Evolutionary conservation across 352 stramenopile genomes (phyloP).

Genomic region (Phytophthora palmivora): DNA sequence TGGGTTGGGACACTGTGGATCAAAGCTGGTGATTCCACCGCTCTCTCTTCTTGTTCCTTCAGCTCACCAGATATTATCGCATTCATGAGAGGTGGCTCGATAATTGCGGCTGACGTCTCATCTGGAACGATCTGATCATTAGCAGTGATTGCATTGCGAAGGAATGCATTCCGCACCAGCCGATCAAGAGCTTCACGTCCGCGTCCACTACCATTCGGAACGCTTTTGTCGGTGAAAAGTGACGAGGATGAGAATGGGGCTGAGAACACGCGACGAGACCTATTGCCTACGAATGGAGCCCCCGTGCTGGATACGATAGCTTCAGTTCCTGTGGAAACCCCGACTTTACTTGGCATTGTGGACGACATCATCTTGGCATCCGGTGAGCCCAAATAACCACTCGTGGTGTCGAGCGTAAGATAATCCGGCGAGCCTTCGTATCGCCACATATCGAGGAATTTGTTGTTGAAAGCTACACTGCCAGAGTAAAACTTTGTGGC

Average conservation of each 20-base stretch:
- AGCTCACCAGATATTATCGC: constrained; percentile 1
- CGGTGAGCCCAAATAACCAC: constrained; percentile 22
- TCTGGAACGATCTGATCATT: constrained; percentile 14
- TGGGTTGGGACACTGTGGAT: neutral
- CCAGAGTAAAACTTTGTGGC: constrained; percentile 76
- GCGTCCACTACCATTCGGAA: constrained; percentile 48
- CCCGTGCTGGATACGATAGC: constrained; percentile 29
- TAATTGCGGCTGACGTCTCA: neutral
- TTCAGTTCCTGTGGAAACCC: constrained; percentile 27
- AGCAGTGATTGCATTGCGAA: constrained; percentile 41
- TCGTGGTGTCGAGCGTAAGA: constrained; percentile 51
- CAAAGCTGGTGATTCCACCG: constrained; percentile 1
- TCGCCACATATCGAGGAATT: constrained; percentile 84
- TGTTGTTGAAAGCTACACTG: constrained; percentile 80
- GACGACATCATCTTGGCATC: constrained; percentile 18
- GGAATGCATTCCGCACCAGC: constrained; percentile 57
- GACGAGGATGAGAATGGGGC: constrained; percentile 38
- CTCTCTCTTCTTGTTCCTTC: constrained; percentile 5
- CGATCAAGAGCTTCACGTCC: constrained; percentile 66
- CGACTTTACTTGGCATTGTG: neutral
- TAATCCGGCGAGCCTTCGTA: constrained; percentile 84
- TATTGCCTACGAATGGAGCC: constrained; percentile 30
- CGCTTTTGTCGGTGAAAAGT: constrained; percentile 56
- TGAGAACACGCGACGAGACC: constrained; percentile 29
- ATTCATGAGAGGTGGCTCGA: constrained; percentile 2